A percentile compares a stretch with the other conserved stretches of the same genome.
These are phyloP conservation scores for Xylaria hypoxylon DNA, from an alignment of 2,329 filamentous ascomycete genomes.

Conservation along the genomic window DNA sequence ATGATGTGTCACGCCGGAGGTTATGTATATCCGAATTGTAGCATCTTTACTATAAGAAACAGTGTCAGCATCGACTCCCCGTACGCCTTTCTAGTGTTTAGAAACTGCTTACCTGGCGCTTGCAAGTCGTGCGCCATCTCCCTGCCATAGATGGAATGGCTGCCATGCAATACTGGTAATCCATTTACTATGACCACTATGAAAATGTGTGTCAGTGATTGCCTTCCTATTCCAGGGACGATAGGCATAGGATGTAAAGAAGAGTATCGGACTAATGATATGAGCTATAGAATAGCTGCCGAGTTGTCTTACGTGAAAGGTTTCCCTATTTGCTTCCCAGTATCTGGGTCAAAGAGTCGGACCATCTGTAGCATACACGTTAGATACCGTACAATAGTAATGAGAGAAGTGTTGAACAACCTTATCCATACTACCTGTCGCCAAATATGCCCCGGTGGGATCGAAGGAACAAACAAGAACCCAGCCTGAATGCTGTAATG, in stretches of 20 bases:
- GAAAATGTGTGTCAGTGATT: slow-evolving; percentile 13
- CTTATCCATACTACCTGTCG: slow-evolving; percentile 93
- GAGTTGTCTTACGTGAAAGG: slow-evolving; percentile 67
- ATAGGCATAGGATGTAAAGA: background rate
- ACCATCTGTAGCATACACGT: slow-evolving; percentile 63
- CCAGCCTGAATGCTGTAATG: slow-evolving; percentile 89
- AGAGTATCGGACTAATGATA: background rate
- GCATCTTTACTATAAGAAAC: slow-evolving; percentile 78
- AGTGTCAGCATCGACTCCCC: background rate
- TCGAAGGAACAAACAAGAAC: slow-evolving; percentile 89
- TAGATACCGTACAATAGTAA: slow-evolving; percentile 14
- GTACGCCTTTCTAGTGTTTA: background rate
- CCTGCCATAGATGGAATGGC: slow-evolving; percentile 84
- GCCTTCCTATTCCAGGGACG: background rate
- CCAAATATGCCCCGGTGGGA: slow-evolving; percentile 82
- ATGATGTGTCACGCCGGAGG: slow-evolving; percentile 81
- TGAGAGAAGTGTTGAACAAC: slow-evolving; percentile 13
- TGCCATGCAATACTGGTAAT: slow-evolving; percentile 92
- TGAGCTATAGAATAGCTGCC: background rate
- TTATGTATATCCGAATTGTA: slow-evolving; percentile 88
- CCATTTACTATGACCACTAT: slow-evolving; percentile 83
- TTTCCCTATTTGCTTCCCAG: slow-evolving; percentile 77
- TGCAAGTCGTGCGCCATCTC: slow-evolving; percentile 81
- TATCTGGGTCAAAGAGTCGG: slow-evolving; percentile 88
- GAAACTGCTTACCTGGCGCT: slow-evolving; percentile 61